Conservation (phyloP, 1,139 yeast genomes). For the Kodamaea ohmeri region DNA sequence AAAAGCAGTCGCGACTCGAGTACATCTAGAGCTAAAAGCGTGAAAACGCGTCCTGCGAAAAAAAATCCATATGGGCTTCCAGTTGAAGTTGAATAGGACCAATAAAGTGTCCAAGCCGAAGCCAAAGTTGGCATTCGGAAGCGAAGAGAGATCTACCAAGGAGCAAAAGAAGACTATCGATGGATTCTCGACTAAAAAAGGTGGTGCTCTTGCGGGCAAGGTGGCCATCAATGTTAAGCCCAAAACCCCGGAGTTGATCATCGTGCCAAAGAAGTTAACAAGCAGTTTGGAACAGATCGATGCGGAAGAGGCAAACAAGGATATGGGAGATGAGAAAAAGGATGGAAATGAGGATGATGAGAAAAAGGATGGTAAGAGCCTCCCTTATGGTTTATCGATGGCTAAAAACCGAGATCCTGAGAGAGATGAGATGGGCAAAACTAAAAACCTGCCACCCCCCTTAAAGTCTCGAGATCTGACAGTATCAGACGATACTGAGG, state of each 20-base stretch:
- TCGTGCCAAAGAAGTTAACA: slow-evolving; percentile 18
- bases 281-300: slow-evolving; percentile 7
- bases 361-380: too few relatives aligned
- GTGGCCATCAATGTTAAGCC: slow-evolving; percentile 16
- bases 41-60: too few relatives aligned
- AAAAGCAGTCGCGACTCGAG: too few relatives aligned
- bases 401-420: too few relatives aligned
- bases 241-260: slow-evolving; percentile 16
- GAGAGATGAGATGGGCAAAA: too few relatives aligned
- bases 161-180: slow-evolving; percentile 14
- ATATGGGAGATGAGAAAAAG: slow-evolving; percentile 6
- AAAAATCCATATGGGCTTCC: slow-evolving; percentile 19
- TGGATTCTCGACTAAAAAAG: slow-evolving; percentile 14
- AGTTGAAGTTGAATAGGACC: slow-evolving; percentile 24
- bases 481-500: slow-evolving; percentile 12
- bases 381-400: too few relatives aligned
- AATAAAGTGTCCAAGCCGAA: slow-evolving; percentile 9
- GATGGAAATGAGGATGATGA: slow-evolving; percentile 13
- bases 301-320: background rate
- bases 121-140: slow-evolving; percentile 7
- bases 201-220: slow-evolving; percentile 24
- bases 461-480: too few relatives aligned
- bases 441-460: too few relatives aligned
- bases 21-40: too few relatives aligned
- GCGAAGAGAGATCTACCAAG: slow-evolving; percentile 20